These are phyloP conservation scores for Mycena filopes DNA, from an alignment of 768 basidiomycete genomes.

Conservation along the genomic window DNA sequence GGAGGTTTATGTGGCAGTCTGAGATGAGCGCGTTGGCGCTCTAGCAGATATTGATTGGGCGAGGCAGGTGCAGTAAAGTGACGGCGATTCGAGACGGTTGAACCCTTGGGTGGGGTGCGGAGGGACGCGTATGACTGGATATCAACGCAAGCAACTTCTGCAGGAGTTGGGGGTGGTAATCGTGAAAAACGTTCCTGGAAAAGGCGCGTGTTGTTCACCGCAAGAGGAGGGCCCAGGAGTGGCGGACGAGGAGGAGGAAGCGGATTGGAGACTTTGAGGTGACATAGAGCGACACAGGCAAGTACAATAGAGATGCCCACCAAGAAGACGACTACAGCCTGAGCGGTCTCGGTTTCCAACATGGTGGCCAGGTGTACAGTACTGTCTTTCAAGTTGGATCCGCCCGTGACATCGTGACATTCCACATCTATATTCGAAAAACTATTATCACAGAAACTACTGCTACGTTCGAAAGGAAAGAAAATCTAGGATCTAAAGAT, in stretches of 20 bases:
- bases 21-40: conserved; percentile 19
- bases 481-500: conserved; percentile 40
- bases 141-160: conserved; percentile 2
- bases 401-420: too few relatives aligned
- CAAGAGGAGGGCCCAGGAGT: conserved; percentile 7
- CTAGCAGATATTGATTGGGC: conserved; percentile 22
- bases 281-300: too few relatives aligned
- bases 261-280: too few relatives aligned
- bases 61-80: conserved; percentile 8
- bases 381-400: too few relatives aligned
- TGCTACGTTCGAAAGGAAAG: too few relatives aligned
- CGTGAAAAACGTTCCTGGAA: conserved; percentile 8
- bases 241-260: not conserved
- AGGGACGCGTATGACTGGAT: conserved; percentile 1
- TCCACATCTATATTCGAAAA: conserved; percentile 5
- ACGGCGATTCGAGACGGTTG: not conserved
- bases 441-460: conserved; percentile 14
- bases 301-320: too few relatives aligned
- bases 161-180: conserved; percentile 6
- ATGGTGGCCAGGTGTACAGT: too few relatives aligned
- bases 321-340: too few relatives aligned
- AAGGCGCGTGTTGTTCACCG: not conserved
- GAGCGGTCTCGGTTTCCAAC: too few relatives aligned
- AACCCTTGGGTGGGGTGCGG: not conserved
- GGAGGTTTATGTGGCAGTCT: conserved; percentile 14